Evolutionary conservation across 768 basidiomycete species (phyloP), one percentile per base, ranked within the genome.

Genomic region (Coprinopsis strossmayeri): DNA sequence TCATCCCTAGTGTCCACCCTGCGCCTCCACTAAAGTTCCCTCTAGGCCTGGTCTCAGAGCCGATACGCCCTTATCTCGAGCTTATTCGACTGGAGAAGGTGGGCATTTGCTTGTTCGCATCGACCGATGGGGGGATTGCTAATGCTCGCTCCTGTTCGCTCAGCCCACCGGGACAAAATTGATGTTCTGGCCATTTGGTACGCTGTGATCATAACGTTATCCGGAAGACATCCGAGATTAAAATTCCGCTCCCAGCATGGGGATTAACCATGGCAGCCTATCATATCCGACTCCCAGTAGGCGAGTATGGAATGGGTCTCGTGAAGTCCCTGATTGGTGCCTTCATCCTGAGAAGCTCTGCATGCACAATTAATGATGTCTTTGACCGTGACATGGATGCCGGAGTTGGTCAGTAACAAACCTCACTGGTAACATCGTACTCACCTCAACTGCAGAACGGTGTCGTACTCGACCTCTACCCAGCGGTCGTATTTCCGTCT

Each of bases 341-440:
- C 0, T 69, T 76, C 50, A 43, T 62, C 25, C 39, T 77, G 26
- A 70, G 72, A 28, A 63, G 71, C 46, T 75, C 77, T 1, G 78
- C 76, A 1, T 78, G 77, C 53, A 76, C 77, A 2, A 62, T 78
- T 26, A 79, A 80, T 50, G 78, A 80, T 50, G 78, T 80, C 15
- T 70, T 76, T 45, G 78, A 80, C 56, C 67, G 72, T 11, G 55
- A 74, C 20, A 64, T 77, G 55, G 78, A 80, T 56, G 74, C 71
- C 18, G 71, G 70, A 44, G 76, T 80, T 50, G 76, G 78, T 76
- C 35, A 46, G 74, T 61, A 38, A 24, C 44, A 1, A 9, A n/a
- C n/a, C 18, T 9, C 7, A 20, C 26, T 12, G 39, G 10, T 18
- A 32, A 32, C n/a, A 12, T 25, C 25, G 23, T n/a, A n/a, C n/a